Conservation (phyloP, 257 asterid genomes). For the Lavandula angustifolia region DNA sequence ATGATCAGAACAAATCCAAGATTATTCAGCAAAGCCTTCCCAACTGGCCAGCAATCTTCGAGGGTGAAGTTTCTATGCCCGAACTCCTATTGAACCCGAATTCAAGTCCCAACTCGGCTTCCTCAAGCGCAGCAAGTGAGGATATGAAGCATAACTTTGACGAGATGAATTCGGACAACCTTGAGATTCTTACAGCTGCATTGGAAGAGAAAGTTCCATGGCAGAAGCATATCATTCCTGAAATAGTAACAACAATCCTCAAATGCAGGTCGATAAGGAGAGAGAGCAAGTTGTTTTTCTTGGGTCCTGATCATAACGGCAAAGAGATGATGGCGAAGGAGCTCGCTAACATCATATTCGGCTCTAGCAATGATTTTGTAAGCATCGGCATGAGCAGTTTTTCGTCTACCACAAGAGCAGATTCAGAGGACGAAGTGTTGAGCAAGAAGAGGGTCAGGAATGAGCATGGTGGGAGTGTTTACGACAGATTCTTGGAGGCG, state of each 20-base stretch:
- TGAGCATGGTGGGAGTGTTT: slow-evolving; percentile 55
- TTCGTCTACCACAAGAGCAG: slow-evolving; percentile 30
- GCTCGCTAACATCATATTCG: slow-evolving; percentile 58
- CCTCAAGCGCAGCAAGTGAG: slow-evolving; percentile 86
- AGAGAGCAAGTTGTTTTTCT: slow-evolving; percentile 69
- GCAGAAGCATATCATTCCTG: slow-evolving; percentile 56
- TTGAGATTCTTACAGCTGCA: slow-evolving; percentile 45
- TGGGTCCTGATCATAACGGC: slow-evolving; percentile 65
- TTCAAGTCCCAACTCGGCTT: slow-evolving; percentile 95
- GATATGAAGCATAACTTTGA: slow-evolving; percentile 30
- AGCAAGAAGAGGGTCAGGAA: slow-evolving; percentile 59
- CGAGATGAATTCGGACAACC: slow-evolving; percentile 39
- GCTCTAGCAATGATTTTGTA: slow-evolving; percentile 47
- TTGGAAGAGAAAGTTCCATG: slow-evolving; percentile 65
- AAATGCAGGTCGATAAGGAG: slow-evolving; percentile 54
- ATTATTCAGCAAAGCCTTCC: slow-evolving; percentile 33
- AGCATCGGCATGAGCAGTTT: slow-evolving; percentile 52
- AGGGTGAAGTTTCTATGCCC: slow-evolving; percentile 45
- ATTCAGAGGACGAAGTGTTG: slow-evolving; percentile 42
- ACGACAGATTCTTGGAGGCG: slow-evolving; percentile 61
- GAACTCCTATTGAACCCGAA: slow-evolving; percentile 85
- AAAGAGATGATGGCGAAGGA: slow-evolving; percentile 72
- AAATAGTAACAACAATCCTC: slow-evolving; percentile 54
- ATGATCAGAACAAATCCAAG: slow-evolving; percentile 43
- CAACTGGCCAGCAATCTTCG: slow-evolving; percentile 52